Conservation (phyloP, 2,329 filamentous ascomycete genomes). For the Aspergillus novoparasiticus region DNA sequence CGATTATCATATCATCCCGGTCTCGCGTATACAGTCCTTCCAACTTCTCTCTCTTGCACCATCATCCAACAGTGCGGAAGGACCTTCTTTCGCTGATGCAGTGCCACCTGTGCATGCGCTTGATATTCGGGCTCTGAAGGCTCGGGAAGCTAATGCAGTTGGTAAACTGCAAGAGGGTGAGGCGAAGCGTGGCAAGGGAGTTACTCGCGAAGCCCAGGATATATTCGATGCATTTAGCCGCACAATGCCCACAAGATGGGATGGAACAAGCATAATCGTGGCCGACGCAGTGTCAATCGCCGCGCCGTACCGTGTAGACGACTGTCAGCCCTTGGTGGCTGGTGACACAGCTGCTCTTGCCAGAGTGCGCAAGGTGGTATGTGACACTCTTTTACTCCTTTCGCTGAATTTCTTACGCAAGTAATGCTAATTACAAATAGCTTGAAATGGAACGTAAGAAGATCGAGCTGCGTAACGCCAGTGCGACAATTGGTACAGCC, state of each 20-base stretch:
- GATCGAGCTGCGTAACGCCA: constrained; percentile 47
- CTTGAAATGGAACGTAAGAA: constrained; percentile 54
- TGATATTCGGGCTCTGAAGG: constrained; percentile 57
- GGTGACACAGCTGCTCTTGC: constrained; percentile 46
- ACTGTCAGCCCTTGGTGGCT: constrained; percentile 49
- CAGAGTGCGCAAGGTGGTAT: constrained; percentile 52
- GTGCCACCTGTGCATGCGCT: constrained; percentile 48
- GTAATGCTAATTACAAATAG: constrained; percentile 24
- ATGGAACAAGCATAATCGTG: constrained; percentile 60
- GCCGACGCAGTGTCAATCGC: constrained; percentile 62
- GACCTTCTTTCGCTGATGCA: constrained; percentile 51
- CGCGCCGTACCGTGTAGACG: constrained; percentile 60
- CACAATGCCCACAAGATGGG: constrained; percentile 64
- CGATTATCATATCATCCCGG: constrained; percentile 63
- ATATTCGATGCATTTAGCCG: constrained; percentile 64
- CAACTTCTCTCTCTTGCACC: constrained; percentile 53
- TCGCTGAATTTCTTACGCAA: neutral
- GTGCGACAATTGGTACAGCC: constrained; percentile 38
- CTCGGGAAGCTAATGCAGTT: constrained; percentile 59
- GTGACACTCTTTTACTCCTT: constrained; percentile 25
- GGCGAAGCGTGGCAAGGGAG: constrained; percentile 61
- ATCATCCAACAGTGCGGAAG: constrained; percentile 31
- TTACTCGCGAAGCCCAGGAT: constrained; percentile 63
- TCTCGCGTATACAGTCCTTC: constrained; percentile 61
- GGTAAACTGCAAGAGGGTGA: constrained; percentile 60